Conservation (phyloP, 352 stramenopile species). For the Plasmopara viticola region DNA sequence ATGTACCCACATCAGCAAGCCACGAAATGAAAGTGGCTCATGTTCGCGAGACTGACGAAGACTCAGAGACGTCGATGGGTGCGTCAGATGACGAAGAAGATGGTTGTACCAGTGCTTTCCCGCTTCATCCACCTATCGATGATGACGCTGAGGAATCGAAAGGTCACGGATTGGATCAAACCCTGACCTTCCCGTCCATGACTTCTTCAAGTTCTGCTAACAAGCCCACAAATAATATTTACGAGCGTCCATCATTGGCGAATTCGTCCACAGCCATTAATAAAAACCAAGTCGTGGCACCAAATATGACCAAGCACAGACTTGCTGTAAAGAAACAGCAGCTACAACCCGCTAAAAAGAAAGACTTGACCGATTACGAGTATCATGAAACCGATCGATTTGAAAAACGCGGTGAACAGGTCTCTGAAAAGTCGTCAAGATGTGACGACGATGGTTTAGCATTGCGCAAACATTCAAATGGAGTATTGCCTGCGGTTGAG, state of each 20-base stretch:
- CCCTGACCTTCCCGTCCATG: conserved; percentile 33
- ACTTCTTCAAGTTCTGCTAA: conserved; percentile 32
- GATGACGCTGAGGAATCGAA: conserved; percentile 52
- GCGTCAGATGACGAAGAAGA: conserved; percentile 32
- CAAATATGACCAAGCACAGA: conserved; percentile 10
- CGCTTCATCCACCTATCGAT: conserved; percentile 10
- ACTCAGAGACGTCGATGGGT: conserved; percentile 35
- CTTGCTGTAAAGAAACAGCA: conserved; percentile 11
- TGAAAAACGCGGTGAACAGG: conserved; percentile 2
- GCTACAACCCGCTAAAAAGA: conserved; percentile 7
- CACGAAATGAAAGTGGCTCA: conserved; percentile 9
- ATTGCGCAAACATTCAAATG: background rate
- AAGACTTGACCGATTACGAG: conserved; percentile 14
- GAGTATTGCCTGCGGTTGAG: background rate
- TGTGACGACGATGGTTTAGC: conserved; percentile 4
- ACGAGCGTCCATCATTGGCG: conserved; percentile 30
- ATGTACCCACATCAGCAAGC: conserved; percentile 3
- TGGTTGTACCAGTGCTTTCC: conserved; percentile 5
- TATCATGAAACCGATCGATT: background rate
- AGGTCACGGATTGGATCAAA: conserved; percentile 38
- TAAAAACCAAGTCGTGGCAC: conserved; percentile 4
- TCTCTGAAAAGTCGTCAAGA: conserved; percentile 4
- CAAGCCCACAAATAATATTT: conserved; percentile 24
- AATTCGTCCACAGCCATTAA: conserved; percentile 13
- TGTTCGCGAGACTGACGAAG: conserved; percentile 27